Evolutionary conservation across 768 basidiomycete species (phyloP).

Genomic region (Serendipita sp.): DNA sequence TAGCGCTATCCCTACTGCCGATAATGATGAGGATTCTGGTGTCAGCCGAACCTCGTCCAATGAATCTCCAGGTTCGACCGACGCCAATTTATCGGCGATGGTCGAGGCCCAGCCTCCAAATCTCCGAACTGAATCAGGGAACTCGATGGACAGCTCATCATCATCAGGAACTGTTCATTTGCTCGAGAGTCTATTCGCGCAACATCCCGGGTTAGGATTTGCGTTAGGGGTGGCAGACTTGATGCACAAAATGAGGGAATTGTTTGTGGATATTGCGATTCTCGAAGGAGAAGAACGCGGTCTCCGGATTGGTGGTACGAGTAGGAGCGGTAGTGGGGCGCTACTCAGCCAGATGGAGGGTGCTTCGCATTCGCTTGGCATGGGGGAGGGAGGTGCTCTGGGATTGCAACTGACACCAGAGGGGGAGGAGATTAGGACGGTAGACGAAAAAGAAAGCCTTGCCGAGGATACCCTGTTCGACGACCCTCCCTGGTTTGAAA

Average conservation of each 20-base stretch:
- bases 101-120: no score
- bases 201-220: background rate
- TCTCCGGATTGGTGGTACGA: background rate
- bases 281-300: constrained; percentile 1
- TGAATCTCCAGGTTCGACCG: no score
- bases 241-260: background rate
- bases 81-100: no score
- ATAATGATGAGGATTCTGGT: no score
- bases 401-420: background rate
- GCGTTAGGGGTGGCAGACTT: background rate
- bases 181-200: background rate
- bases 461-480: background rate
- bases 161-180: background rate
- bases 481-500: background rate
- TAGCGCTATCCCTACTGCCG: no score
- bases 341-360: background rate
- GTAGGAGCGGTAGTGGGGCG: background rate
- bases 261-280: constrained; percentile 4
- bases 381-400: background rate
- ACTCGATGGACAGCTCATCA: no score
- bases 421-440: background rate
- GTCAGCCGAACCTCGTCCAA: no score
- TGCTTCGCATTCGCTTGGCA: background rate
- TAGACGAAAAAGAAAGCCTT: background rate
- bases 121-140: no score